phyloP scores from a whole-genome alignment of 2,329 filamentous ascomycete genomes.

The Fusarium longipes region DNA sequence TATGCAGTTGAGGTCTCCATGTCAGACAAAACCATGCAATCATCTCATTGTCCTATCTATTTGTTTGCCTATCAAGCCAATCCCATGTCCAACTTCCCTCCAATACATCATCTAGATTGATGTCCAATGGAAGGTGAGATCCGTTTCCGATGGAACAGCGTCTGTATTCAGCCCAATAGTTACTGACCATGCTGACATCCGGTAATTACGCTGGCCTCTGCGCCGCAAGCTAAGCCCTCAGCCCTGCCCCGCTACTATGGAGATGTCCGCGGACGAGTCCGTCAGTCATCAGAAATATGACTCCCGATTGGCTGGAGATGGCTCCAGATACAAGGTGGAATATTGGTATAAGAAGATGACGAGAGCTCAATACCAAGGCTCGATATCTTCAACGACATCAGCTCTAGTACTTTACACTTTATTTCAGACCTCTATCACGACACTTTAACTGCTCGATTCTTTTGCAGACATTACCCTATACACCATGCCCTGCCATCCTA shows the following conservation, averaged over 20 bases:
- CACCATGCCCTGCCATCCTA: constrained; percentile 20
- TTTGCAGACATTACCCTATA: too few relatives aligned
- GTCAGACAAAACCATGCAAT: background rate
- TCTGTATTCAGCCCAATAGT: background rate
- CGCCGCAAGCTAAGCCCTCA: background rate
- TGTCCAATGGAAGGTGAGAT: background rate
- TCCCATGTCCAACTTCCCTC: too few relatives aligned
- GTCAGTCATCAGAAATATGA: background rate
- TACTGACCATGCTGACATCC: background rate
- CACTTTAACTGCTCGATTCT: too few relatives aligned
- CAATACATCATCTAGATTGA: background rate
- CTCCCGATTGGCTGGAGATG: constrained; percentile 14
- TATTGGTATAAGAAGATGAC: constrained; percentile 21
- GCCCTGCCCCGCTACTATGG: constrained; percentile 23
- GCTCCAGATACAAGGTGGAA: background rate
- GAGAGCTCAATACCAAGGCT: background rate
- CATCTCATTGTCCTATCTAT: background rate
- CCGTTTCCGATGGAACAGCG: background rate
- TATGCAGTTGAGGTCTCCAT: background rate
- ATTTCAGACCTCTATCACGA: background rate
- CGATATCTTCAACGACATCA: background rate
- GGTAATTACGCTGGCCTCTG: background rate
- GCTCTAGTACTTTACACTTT: accelerated
- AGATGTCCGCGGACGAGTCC: constrained; percentile 36
- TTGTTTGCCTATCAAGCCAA: too few relatives aligned